Evolutionary conservation across 2,329 filamentous ascomycete genomes (phyloP).

Genomic region (Penicillium janthinellum): DNA sequence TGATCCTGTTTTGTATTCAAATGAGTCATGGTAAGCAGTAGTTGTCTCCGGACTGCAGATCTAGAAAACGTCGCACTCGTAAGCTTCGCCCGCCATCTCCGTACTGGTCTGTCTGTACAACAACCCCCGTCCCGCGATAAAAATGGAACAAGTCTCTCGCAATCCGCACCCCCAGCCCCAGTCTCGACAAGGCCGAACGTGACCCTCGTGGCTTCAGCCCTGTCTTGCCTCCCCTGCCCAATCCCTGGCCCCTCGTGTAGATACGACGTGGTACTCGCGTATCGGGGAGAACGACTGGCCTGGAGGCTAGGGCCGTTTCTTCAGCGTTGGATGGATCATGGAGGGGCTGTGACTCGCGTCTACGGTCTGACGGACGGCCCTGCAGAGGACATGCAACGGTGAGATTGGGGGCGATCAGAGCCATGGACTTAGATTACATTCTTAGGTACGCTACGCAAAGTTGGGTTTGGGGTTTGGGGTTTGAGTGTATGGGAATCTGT

Average conservation of each 20-base stretch:
- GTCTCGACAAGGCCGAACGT: background rate
- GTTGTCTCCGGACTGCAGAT: too few relatives aligned
- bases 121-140: background rate
- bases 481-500: background rate
- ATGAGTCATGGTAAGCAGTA: background rate
- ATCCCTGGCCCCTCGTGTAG: slow-evolving; percentile 14
- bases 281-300: background rate
- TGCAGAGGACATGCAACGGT: slow-evolving; percentile 19
- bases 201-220: background rate
- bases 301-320: background rate
- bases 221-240: background rate
- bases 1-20: background rate
- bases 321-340: background rate
- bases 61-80: background rate
- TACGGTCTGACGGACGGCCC: slow-evolving; percentile 4
- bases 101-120: background rate
- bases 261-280: background rate
- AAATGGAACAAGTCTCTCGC: background rate
- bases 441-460: background rate
- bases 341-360: background rate
- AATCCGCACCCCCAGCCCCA: too few relatives aligned
- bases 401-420: background rate
- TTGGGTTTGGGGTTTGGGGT: background rate
- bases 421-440: background rate
- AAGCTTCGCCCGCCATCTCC: background rate